Evolutionary conservation across 2,329 filamentous ascomycete genomes (phyloP), one percentile per base, ranked within the genome.

Genomic region (Blastomyces gilchristii): DNA sequence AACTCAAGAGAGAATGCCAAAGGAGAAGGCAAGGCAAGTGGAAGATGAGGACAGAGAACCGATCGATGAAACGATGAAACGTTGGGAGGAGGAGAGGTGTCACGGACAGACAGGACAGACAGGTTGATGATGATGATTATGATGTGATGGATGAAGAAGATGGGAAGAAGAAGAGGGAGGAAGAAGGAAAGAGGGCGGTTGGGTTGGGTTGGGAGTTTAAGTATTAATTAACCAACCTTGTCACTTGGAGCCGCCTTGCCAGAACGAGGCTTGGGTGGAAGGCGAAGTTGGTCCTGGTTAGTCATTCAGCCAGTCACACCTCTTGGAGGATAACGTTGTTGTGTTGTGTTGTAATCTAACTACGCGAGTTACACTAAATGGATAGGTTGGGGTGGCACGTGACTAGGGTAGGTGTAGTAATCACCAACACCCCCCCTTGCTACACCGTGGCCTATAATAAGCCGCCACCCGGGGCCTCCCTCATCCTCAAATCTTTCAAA

Each of bases 91-190:
- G 47, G 14, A 34, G 18, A 43, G 14, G 25, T 41, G 28, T n/a
- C 18, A 4, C 14, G 64, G 63, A 61, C 54, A 54, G 61, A 54
- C 64, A 63, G 64, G 61, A 63, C 53, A 60, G 65, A 61, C 53
- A 63, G 63, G 61, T 61, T 37, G 58, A 64, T 59, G 63, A 41
- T 22, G n/a, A 22, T 22, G n/a, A 22, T 22, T 22, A 22, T 22
- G n/a, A 22, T 22, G n/a, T 22, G n/a, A 64, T 62, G 64, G 62
- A 56, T 62, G 62, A 64, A 64, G 57, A 57, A 60, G 61, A 64
- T 64, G 68, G n/a, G n/a, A 22, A 22, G n/a, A 22, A 22, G n/a
- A 22, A 22, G n/a, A 22, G n/a, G n/a, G n/a, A 22, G n/a, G n/a
- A 22, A 64, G 64, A 61, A 56, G 28, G 53, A 39, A 39, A 12